Evolutionary conservation across 257 asterid species (phyloP), one percentile per base, ranked within the genome.

Genomic region (Lycium ferocissimum): DNA sequence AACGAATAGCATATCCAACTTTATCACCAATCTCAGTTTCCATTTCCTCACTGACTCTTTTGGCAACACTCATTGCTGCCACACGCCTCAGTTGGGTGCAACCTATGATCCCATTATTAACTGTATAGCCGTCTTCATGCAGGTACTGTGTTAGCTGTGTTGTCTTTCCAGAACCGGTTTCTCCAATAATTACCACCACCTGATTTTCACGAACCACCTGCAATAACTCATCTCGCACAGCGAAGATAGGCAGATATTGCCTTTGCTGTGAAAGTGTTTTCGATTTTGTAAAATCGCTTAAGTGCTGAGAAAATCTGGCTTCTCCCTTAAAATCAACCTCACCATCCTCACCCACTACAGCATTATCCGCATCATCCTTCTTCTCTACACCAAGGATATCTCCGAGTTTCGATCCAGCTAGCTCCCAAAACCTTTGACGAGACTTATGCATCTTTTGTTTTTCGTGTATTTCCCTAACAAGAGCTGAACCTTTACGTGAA

Each of bases 11-110:
- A 89, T 96, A 96, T 63, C 99, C 99, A 87, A 96, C 97, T 89
- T 88, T 91, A 81, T 91, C 94, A 66, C 98, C 98, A 73, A 95
- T 95, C 43, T 94, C 95, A 37, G 94, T 92, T 91, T 95, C 97
- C 99, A 96, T 96, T 90, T 96, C 99, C 83, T 95, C 99, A 65
- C 99, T 96, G 65, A 96, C 98, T 90, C 99, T 94, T 90, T 96
- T 91, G 11, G 99, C 99, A 80, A 96, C 98, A 69, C 97, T 96
- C 99, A 95, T 96, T 80, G 98, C 99, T 5, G 98, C 99, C 57
- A 96, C 98, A 91, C 98, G 98, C 89, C 99, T 94, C 26, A 98
- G 99, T 85, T 95, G 98, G 62, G 99, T 95, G 91, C 99, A 96
- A 84, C 98, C 98, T 85, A 95, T 93, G 51, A 94, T 85, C 75